Conservation (phyloP, 257 asterid species). For the Craterostigma plantagineum region DNA sequence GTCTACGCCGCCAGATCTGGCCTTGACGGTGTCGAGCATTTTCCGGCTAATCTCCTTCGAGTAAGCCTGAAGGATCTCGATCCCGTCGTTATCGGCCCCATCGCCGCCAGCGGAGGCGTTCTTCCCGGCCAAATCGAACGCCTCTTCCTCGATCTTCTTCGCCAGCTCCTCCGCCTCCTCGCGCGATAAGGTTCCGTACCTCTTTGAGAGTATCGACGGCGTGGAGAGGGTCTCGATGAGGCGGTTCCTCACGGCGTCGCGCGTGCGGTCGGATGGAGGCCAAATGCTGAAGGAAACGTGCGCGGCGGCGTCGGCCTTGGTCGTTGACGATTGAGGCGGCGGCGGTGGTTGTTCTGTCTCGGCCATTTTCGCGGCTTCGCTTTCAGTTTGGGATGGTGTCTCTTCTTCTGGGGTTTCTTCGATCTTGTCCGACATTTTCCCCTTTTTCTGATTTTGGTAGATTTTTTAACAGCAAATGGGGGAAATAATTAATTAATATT, state of each 20-base stretch:
- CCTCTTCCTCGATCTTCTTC: conserved; percentile 35
- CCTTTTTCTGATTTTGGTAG: neutral
- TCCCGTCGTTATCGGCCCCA: conserved; percentile 12
- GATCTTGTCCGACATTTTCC: conserved; percentile 3
- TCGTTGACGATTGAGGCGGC: conserved; percentile 3
- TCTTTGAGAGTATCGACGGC: conserved; percentile 44
- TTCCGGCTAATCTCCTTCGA: conserved; percentile 55
- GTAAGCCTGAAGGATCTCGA: conserved; percentile 48
- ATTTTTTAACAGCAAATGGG: too few relatives aligned
- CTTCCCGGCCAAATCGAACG: conserved; percentile 23
- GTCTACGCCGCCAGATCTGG: conserved; percentile 26
- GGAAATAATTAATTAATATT: neutral
- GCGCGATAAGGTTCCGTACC: conserved; percentile 41
- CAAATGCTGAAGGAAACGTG: conserved; percentile 39
- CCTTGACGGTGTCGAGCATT: conserved; percentile 45
- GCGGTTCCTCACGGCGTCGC: conserved; percentile 47
- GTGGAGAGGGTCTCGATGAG: conserved; percentile 43
- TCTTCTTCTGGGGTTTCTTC: conserved; percentile 2
- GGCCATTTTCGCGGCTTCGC: conserved; percentile 8
- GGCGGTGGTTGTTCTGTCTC: conserved; percentile 6
- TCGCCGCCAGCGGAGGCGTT: conserved; percentile 17
- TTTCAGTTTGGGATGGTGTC: neutral
- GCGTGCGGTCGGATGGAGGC: conserved; percentile 61
- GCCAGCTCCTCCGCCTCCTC: conserved; percentile 42
- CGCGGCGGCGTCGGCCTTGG: conserved; percentile 2